Percentiles rank a stretch among this genome's conserved stretches.
Evolutionary conservation across 2,329 filamentous ascomycete genomes (phyloP).

Genomic region (Pseudonectria buxi): DNA sequence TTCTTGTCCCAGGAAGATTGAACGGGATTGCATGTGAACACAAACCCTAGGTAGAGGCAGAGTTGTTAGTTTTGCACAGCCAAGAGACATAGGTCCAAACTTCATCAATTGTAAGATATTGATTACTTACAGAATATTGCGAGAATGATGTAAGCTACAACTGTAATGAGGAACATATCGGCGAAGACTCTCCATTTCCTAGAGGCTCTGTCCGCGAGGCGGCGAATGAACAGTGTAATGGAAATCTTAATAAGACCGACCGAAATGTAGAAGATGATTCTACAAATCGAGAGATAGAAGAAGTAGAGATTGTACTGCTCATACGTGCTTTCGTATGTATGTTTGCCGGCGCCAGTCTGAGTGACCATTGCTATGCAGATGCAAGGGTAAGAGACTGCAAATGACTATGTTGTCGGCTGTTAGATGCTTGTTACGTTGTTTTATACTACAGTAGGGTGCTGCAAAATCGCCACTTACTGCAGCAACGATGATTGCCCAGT

Average conservation of each 20-base stretch:
- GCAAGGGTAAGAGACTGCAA: constrained; percentile 5
- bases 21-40: constrained; percentile 5
- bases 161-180: constrained; percentile 6
- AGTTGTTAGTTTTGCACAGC: too few species aligned
- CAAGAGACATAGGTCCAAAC: too few species aligned
- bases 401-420: neutral
- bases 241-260: constrained; percentile 9
- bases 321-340: constrained; percentile 8
- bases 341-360: constrained; percentile 4
- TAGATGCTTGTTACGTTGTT: too few species aligned
- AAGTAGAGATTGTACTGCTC: constrained; percentile 8
- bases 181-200: constrained; percentile 7
- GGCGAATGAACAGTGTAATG: constrained; percentile 6
- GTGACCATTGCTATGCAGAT: constrained; percentile 6
- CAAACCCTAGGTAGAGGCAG: constrained; percentile 1
- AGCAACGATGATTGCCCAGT: constrained; percentile 7
- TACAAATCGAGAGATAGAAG: constrained; percentile 5
- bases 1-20: constrained; percentile 6
- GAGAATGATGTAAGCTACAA: constrained; percentile 7
- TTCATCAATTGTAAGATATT: too few species aligned
- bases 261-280: constrained; percentile 6
- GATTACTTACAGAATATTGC: constrained; percentile 6
- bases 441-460: neutral
- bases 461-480: neutral
- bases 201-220: constrained; percentile 7